These are phyloP conservation scores for Stachybotrys chartarum DNA, from an alignment of 2,329 filamentous ascomycete species.

Conservation along the genomic window DNA sequence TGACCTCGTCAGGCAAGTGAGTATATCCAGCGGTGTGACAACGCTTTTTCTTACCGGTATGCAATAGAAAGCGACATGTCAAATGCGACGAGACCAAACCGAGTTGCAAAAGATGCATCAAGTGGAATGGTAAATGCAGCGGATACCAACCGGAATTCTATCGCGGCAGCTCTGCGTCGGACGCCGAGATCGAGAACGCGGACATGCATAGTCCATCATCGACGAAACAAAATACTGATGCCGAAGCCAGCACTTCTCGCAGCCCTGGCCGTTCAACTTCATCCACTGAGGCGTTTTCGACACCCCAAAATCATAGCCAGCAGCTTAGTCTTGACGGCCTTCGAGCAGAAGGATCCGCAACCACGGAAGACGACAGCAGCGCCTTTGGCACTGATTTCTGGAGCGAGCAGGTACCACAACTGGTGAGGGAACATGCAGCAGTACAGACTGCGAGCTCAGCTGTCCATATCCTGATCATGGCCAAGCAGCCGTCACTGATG, in stretches of 20 bases:
- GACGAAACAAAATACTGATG: background rate
- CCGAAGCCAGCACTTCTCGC: background rate
- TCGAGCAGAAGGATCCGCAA: background rate
- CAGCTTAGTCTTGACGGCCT: background rate
- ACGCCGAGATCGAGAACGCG: background rate
- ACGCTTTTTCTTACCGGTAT: background rate
- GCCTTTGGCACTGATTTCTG: conserved; percentile 27
- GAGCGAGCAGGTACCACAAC: conserved; percentile 23
- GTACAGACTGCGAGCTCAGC: conserved; percentile 29
- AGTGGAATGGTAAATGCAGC: conserved; percentile 25
- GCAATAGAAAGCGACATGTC: conserved; percentile 21
- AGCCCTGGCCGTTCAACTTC: background rate
- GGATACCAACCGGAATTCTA: conserved; percentile 14
- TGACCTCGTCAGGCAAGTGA: conserved; percentile 17
- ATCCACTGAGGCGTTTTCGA: background rate
- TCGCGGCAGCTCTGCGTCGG: background rate
- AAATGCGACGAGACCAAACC: conserved; percentile 29
- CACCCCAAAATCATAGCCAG: background rate
- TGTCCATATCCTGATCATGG: conserved; percentile 24
- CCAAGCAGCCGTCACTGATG: conserved; percentile 10
- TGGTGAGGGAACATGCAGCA: conserved; percentile 23
- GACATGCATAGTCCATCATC: background rate
- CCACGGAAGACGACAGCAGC: background rate
- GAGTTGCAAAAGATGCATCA: conserved; percentile 24
- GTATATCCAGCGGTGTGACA: conserved; percentile 3